phyloP scores from a whole-genome alignment of 2,329 filamentous ascomycete genomes.

The Immersiporthe knoxdaviesiana region DNA sequence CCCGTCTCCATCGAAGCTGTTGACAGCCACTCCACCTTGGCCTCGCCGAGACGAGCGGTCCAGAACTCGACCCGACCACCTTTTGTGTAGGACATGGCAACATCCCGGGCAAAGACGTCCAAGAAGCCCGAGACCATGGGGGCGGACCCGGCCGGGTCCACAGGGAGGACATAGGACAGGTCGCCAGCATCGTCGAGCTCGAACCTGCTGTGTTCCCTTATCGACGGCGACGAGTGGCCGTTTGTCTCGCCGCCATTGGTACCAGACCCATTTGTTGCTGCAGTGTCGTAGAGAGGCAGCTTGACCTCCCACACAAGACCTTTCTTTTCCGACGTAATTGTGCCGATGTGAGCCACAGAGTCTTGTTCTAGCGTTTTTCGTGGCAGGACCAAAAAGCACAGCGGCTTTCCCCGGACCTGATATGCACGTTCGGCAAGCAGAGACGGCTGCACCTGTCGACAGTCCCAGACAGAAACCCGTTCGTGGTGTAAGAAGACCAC shows the following conservation, averaged over 20 bases:
- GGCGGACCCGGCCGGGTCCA: constrained; percentile 80
- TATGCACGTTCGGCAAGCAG: constrained; percentile 65
- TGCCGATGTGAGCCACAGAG: constrained; percentile 73
- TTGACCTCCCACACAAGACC: constrained; percentile 81
- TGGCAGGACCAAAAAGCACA: constrained; percentile 80
- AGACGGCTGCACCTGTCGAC: constrained; percentile 60
- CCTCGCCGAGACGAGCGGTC: constrained; percentile 74
- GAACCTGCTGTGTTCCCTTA: constrained; percentile 73
- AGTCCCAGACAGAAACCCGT: constrained; percentile 79
- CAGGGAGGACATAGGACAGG: constrained; percentile 72
- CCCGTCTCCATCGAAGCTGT: constrained; percentile 83
- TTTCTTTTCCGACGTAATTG: constrained; percentile 75
- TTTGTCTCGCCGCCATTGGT: constrained; percentile 36
- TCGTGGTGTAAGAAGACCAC: constrained; percentile 78
- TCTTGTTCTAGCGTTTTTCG: constrained; percentile 59
- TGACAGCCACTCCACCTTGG: constrained; percentile 76
- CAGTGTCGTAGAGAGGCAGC: constrained; percentile 54
- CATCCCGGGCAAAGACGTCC: constrained; percentile 83
- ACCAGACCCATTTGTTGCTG: constrained; percentile 22
- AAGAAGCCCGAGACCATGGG: constrained; percentile 76
- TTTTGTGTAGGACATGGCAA: constrained; percentile 82
- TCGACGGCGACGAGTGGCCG: constrained; percentile 41
- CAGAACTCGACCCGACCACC: constrained; percentile 79
- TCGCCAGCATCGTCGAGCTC: constrained; percentile 63
- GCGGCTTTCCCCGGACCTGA: constrained; percentile 67